phyloP scores from a whole-genome alignment of 1,139 yeast species.

The Yamadazyma sp. region DNA sequence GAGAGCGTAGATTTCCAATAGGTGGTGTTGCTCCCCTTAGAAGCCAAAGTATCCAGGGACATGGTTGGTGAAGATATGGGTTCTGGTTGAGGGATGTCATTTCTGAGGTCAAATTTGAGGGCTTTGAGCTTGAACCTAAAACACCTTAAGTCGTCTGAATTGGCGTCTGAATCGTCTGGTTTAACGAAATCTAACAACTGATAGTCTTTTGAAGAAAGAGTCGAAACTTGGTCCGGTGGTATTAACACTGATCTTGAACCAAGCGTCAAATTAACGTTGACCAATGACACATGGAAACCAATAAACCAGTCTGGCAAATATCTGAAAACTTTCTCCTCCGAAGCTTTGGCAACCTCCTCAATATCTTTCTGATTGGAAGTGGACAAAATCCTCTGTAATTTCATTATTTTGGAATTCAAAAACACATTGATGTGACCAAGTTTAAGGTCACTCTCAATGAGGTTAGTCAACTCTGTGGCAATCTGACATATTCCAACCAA shows the following conservation, averaged over 20 bases:
- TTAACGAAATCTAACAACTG: slow-evolving; percentile 12
- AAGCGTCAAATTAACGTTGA: slow-evolving; percentile 32
- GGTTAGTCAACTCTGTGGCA: slow-evolving; percentile 25
- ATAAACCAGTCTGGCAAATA: slow-evolving; percentile 51
- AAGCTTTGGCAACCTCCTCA: background rate
- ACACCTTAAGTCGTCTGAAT: slow-evolving; percentile 31
- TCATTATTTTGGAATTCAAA: slow-evolving; percentile 27
- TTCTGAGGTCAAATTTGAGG: slow-evolving; percentile 4
- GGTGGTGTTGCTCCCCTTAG: slow-evolving; percentile 2
- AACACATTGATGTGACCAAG: slow-evolving; percentile 30
- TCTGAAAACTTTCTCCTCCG: slow-evolving; percentile 20
- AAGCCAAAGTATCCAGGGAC: slow-evolving; percentile 27
- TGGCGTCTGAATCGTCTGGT: slow-evolving; percentile 19
- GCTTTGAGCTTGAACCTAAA: slow-evolving; percentile 8
- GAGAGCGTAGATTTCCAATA: slow-evolving; percentile 22
- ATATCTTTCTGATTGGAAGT: background rate
- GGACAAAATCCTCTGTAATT: slow-evolving; percentile 9
- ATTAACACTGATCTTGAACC: slow-evolving; percentile 66
- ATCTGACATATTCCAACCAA: slow-evolving; percentile 34
- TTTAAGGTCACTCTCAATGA: slow-evolving; percentile 27
- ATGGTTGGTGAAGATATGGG: slow-evolving; percentile 5
- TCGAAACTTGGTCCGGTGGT: slow-evolving; percentile 38
- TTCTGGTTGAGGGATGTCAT: background rate
- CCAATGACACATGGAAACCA: slow-evolving; percentile 30
- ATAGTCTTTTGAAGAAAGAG: slow-evolving; percentile 14